phyloP scores from a whole-genome alignment of 768 basidiomycete genomes.

The Serpula lacrymans region DNA sequence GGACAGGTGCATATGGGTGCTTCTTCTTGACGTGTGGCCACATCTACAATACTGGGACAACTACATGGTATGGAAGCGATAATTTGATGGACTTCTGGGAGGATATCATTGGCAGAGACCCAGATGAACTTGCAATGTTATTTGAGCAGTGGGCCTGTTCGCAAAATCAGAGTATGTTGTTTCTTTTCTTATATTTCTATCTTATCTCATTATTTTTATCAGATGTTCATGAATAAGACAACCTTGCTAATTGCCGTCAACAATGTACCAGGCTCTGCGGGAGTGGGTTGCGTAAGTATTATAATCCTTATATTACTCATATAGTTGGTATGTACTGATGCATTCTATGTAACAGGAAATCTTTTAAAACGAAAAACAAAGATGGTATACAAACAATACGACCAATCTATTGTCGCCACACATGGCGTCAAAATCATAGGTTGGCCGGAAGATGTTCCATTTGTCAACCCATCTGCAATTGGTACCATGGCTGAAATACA shows the following conservation, averaged over 20 bases:
- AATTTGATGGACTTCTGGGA: slow-evolving; percentile 8
- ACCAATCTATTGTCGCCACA: slow-evolving; percentile 7
- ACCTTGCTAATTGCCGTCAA: slow-evolving; percentile 1
- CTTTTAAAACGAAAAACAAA: background rate
- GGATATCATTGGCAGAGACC: too few relatives aligned
- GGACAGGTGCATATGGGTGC: too few relatives aligned
- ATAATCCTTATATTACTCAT: too few relatives aligned
- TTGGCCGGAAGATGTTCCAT: slow-evolving; percentile 11
- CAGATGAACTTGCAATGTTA: too few relatives aligned
- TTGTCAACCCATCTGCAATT: slow-evolving; percentile 6
- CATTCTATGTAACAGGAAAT: too few relatives aligned
- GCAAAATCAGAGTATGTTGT: slow-evolving; percentile 7
- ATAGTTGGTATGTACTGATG: too few relatives aligned
- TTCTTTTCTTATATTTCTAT: too few relatives aligned
- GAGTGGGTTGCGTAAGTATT: slow-evolving; percentile 9
- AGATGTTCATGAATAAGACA: background rate
- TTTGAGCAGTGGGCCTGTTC: slow-evolving; percentile 11
- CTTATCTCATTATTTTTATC: background rate
- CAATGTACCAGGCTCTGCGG: slow-evolving; percentile 5
- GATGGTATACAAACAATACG: slow-evolving; percentile 16
- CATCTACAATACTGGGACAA: slow-evolving; percentile 7
- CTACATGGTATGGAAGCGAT: slow-evolving; percentile 4
- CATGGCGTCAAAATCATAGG: slow-evolving; percentile 12
- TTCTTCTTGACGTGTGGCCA: slow-evolving; percentile 7
- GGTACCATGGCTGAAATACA: slow-evolving; percentile 2